Evolutionary conservation across 805 yeast species (phyloP).

Genomic region (Tetrapisispora pingtungensis): DNA sequence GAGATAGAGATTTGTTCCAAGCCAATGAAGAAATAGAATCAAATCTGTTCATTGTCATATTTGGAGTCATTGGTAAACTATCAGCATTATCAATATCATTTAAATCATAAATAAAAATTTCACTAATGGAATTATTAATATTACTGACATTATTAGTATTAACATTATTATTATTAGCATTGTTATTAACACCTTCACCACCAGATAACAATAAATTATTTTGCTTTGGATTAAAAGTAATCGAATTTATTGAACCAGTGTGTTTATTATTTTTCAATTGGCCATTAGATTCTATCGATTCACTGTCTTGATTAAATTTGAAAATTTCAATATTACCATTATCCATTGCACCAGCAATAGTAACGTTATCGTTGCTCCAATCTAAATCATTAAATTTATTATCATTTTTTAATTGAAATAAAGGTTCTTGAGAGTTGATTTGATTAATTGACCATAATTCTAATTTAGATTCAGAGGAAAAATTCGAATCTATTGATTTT

Average conservation of each 20-base stretch:
- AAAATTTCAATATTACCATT: constrained; percentile 71
- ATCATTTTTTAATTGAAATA: constrained; percentile 38
- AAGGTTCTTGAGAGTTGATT: constrained; percentile 31
- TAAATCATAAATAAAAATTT: constrained; percentile 84
- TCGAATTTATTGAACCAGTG: constrained; percentile 56
- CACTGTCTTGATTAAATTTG: constrained; percentile 39
- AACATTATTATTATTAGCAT: not conserved
- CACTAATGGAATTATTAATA: constrained; percentile 54
- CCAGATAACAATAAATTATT: constrained; percentile 71
- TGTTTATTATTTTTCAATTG: constrained; percentile 48
- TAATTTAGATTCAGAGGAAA: constrained; percentile 66
- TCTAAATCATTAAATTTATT: constrained; percentile 70
- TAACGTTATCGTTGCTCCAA: constrained; percentile 62
- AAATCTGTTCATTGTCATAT: constrained; percentile 65
- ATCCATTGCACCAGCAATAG: constrained; percentile 84
- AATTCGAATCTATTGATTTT: constrained; percentile 86
- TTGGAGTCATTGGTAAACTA: constrained; percentile 48
- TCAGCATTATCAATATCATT: constrained; percentile 35
- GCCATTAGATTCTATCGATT: constrained; percentile 38
- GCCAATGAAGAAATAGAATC: constrained; percentile 75
- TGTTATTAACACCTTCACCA: not conserved
- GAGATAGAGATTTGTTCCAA: constrained; percentile 78
- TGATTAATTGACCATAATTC: constrained; percentile 68
- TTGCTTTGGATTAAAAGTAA: constrained; percentile 71
- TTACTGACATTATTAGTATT: not conserved